A percentile compares a stretch with the other conserved stretches of the same genome.
These are phyloP conservation scores for Sporormia fimetaria DNA, from an alignment of 495 filamentous ascomycete species.

Conservation along the genomic window DNA sequence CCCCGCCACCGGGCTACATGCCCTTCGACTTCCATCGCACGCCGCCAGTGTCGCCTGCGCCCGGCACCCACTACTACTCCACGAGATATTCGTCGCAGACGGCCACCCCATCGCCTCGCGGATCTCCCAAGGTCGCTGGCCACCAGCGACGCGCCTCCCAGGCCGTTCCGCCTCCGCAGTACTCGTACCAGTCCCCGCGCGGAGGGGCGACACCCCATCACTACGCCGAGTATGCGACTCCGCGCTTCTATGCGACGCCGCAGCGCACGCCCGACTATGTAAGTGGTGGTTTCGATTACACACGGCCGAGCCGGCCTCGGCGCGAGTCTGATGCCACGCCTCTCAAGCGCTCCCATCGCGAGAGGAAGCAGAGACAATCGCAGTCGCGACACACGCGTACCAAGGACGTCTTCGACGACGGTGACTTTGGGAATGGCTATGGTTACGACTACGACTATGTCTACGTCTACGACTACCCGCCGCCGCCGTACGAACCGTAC, in stretches of 20 bases:
- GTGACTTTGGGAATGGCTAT: too few relatives aligned
- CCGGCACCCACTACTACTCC: constrained; percentile 31
- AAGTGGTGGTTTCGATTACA: constrained; percentile 31
- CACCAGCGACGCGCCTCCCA: constrained; percentile 31
- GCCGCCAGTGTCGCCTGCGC: constrained; percentile 30
- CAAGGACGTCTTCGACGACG: constrained; percentile 24
- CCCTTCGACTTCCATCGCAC: constrained; percentile 30
- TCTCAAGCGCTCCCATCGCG: constrained; percentile 23
- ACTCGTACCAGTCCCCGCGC: constrained; percentile 22
- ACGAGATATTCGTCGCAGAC: constrained; percentile 28
- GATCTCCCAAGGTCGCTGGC: constrained; percentile 25
- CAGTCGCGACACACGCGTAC: constrained; percentile 29
- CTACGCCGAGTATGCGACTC: constrained; percentile 25
- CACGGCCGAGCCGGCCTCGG: constrained; percentile 23
- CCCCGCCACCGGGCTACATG: constrained; percentile 29
- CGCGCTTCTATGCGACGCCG: constrained; percentile 29
- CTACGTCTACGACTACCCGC: constrained; percentile 28
- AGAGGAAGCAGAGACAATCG: constrained; percentile 29
- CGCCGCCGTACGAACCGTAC: constrained; percentile 35
- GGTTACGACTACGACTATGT: constrained; percentile 23
- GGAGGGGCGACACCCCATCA: constrained; percentile 22
- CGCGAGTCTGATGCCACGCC: constrained; percentile 26
- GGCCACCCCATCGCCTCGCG: constrained; percentile 29
- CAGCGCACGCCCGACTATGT: constrained; percentile 35
- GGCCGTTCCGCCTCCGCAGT: constrained; percentile 20